Evolutionary conservation across 176 grass and related monocot genomes (phyloP).

Genomic region (Cenchrus fungigraminus): DNA sequence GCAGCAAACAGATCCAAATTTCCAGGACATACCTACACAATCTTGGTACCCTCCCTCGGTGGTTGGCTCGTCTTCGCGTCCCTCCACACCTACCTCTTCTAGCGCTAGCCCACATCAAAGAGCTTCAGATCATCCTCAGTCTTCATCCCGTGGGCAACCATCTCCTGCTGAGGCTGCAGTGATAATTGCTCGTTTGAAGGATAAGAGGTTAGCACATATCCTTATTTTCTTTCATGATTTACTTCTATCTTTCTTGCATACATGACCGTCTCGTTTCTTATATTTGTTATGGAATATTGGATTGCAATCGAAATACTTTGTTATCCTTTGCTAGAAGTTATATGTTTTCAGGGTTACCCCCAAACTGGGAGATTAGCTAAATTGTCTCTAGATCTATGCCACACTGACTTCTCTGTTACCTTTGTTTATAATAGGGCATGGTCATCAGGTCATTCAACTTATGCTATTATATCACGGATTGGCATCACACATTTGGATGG

Average conservation of each 20-base stretch:
- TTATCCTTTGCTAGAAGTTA: constrained; percentile 1
- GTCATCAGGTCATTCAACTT: not conserved
- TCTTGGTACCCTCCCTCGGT: constrained; percentile 85
- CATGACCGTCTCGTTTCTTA: constrained; percentile 3
- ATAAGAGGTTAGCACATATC: constrained; percentile 65
- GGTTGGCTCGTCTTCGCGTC: constrained; percentile 54
- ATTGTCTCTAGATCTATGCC: constrained; percentile 17
- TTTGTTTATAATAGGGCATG: not conserved
- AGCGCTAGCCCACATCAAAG: constrained; percentile 59
- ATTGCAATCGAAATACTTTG: not conserved
- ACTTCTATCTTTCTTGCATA: not conserved
- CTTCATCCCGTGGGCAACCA: constrained; percentile 66
- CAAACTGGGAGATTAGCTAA: not conserved
- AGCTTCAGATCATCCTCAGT: constrained; percentile 59
- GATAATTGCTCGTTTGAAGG: constrained; percentile 77
- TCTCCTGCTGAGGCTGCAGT: constrained; percentile 82
- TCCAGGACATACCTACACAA: constrained; percentile 65
- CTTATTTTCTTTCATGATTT: constrained; percentile 14
- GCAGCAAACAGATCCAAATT: constrained; percentile 66
- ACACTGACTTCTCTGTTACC: not conserved
- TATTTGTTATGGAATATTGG: constrained; percentile 20
- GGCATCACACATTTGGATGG: not conserved
- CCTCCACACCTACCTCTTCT: constrained; percentile 63
- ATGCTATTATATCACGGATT: not conserved
- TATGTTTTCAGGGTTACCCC: not conserved